These are phyloP conservation scores for Chloris gayana DNA, from an alignment of 176 grass and related monocot genomes.

Conservation along the genomic window DNA sequence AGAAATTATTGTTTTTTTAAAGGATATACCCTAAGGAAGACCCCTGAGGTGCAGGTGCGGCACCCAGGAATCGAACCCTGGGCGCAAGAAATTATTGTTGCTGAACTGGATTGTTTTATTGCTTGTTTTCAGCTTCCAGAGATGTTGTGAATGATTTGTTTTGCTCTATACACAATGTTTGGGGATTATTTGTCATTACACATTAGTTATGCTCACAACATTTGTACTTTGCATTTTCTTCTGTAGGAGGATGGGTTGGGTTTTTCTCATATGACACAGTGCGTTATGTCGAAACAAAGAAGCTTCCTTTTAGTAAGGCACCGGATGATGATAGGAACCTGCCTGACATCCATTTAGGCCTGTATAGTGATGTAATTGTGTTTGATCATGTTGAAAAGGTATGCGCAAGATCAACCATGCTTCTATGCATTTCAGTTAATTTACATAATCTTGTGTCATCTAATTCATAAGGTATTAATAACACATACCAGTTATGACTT, in stretches of 20 bases:
- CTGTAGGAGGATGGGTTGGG: slow-evolving; percentile 88
- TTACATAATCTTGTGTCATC: background rate
- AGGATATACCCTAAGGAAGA: no score
- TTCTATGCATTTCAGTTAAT: background rate
- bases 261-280: slow-evolving; percentile 96
- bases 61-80: no score
- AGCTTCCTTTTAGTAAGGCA: slow-evolving; percentile 76
- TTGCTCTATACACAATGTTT: background rate
- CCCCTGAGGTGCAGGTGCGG: no score
- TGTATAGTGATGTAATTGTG: slow-evolving; percentile 82
- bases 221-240: slow-evolving; percentile 25
- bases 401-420: background rate
- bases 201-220: background rate
- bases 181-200: background rate
- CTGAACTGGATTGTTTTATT: background rate
- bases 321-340: slow-evolving; percentile 79
- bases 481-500: background rate
- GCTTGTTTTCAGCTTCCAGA: background rate
- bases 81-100: background rate
- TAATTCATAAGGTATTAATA: background rate
- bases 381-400: slow-evolving; percentile 97
- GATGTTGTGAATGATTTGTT: background rate
- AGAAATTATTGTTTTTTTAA: no score
- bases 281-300: slow-evolving; percentile 93
- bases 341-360: slow-evolving; percentile 89